phyloP scores from a whole-genome alignment of 108 stramenopile species.

The Phaeodactylum tricornutum region DNA sequence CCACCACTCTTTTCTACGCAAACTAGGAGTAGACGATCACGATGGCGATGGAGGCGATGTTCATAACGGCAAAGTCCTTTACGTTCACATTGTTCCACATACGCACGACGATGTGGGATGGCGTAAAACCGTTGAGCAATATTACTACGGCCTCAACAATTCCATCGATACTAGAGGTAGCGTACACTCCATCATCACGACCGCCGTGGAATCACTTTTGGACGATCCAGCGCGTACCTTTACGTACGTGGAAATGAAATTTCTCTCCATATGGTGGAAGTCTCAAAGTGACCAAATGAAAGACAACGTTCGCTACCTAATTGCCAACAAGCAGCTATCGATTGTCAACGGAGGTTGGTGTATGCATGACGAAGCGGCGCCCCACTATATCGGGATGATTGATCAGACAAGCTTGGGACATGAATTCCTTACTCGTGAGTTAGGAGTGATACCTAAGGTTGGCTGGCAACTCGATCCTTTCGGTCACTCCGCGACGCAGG shows the following conservation, averaged over 20 bases:
- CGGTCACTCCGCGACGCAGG: conserved; percentile 91
- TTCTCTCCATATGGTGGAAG: conserved; percentile 91
- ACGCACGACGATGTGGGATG: conserved; percentile 91
- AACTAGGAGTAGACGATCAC: no score
- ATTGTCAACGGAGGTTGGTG: conserved; percentile 97
- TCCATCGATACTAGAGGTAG: conserved; percentile 54
- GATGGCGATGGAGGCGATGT: neutral
- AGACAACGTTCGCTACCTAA: conserved; percentile 41
- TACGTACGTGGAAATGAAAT: conserved; percentile 89
- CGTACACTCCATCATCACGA: conserved; percentile 78
- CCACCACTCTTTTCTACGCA: no score
- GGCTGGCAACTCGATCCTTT: conserved; percentile 98
- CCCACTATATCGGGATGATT: conserved; percentile 92
- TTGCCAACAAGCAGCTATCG: conserved; percentile 55
- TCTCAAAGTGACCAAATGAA: conserved; percentile 40
- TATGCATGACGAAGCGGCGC: conserved; percentile 96
- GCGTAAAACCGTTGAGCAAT: conserved; percentile 95
- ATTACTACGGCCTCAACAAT: conserved; percentile 74
- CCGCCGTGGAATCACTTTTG: conserved; percentile 55
- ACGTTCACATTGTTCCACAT: conserved; percentile 84
- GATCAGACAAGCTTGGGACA: conserved; percentile 96
- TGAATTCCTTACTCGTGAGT: conserved; percentile 61
- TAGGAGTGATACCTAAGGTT: conserved; percentile 80
- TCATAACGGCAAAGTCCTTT: conserved; percentile 42
- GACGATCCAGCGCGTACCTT: conserved; percentile 79